Conservation (phyloP, 1,284 basidiomycete genomes). For the Phellopilus nigrolimitatus region DNA sequence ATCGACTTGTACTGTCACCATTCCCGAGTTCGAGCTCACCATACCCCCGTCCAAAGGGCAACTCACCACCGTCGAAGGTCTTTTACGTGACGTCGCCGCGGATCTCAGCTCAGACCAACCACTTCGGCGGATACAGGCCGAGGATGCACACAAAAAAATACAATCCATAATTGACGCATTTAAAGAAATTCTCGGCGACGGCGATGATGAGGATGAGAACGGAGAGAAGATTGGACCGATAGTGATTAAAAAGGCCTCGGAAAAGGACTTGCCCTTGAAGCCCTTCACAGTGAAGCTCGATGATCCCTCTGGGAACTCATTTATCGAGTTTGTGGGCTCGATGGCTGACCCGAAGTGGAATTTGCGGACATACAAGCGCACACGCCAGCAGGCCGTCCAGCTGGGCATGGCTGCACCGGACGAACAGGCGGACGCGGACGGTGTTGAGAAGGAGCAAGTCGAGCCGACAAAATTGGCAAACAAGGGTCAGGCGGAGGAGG, state of each 20-base stretch:
- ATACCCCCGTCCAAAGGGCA: conserved; percentile 88
- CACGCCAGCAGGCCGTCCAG: conserved; percentile 77
- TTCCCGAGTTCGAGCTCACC: conserved; percentile 89
- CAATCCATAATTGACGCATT: conserved; percentile 70
- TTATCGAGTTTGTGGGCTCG: conserved; percentile 79
- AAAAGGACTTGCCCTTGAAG: conserved; percentile 53
- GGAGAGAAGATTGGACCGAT: conserved; percentile 26
- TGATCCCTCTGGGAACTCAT: conserved; percentile 95
- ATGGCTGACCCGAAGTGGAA: conserved; percentile 92
- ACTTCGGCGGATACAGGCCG: conserved; percentile 79
- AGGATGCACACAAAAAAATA: conserved; percentile 74
- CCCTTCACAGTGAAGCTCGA: conserved; percentile 86
- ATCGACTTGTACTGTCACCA: conserved; percentile 71
- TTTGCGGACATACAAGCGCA: conserved; percentile 81
- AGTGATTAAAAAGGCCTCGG: conserved; percentile 29
- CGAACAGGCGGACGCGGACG: conserved; percentile 34
- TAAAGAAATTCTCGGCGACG: conserved; percentile 64
- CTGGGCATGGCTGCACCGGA: conserved; percentile 65
- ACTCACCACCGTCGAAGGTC: conserved; percentile 93
- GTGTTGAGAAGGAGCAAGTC: neutral
- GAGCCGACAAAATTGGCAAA: conserved; percentile 23
- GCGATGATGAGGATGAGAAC: conserved; percentile 48
- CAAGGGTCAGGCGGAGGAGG: conserved; percentile 34
- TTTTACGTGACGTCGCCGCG: conserved; percentile 79
- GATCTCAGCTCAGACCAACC: conserved; percentile 88